Percentiles rank a stretch among this genome's conserved stretches.
Evolutionary conservation across 2,329 filamentous ascomycete genomes (phyloP).

Genomic region (Fusarium brevicatenulatum): DNA sequence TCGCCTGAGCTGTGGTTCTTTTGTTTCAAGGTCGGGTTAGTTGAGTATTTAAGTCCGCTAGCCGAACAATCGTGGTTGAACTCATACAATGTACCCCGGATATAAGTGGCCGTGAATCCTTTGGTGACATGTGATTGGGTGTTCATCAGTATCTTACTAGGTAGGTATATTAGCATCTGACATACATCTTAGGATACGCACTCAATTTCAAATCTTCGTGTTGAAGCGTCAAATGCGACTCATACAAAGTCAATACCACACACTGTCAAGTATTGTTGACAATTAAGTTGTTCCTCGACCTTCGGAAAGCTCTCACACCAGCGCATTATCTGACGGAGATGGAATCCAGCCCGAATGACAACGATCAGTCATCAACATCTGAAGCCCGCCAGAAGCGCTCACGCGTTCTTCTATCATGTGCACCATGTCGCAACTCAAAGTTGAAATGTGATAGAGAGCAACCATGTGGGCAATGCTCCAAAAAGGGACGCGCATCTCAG

Average conservation of each 20-base stretch:
- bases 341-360: slow-evolving; percentile 38
- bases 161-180: neutral
- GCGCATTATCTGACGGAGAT: slow-evolving; percentile 15
- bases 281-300: neutral
- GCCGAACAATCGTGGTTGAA: neutral
- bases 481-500: slow-evolving; percentile 57
- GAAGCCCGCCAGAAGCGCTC: slow-evolving; percentile 54
- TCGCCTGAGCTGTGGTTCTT: neutral
- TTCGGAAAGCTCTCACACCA: neutral
- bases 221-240: neutral
- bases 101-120: neutral
- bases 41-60: neutral
- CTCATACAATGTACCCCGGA: neutral
- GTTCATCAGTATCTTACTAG: too few relatives aligned
- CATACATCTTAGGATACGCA: neutral
- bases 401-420: slow-evolving; percentile 63
- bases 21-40: neutral
- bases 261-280: neutral
- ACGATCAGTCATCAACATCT: slow-evolving; percentile 30
- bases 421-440: slow-evolving; percentile 63
- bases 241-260: neutral
- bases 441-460: slow-evolving; percentile 65
- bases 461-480: slow-evolving; percentile 64
- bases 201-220: neutral
- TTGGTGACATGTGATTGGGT: slow-evolving; percentile 1